Base-by-base conservation (phyloP, 805 yeast genomes). In the Kuraishia capsulata region DNA sequence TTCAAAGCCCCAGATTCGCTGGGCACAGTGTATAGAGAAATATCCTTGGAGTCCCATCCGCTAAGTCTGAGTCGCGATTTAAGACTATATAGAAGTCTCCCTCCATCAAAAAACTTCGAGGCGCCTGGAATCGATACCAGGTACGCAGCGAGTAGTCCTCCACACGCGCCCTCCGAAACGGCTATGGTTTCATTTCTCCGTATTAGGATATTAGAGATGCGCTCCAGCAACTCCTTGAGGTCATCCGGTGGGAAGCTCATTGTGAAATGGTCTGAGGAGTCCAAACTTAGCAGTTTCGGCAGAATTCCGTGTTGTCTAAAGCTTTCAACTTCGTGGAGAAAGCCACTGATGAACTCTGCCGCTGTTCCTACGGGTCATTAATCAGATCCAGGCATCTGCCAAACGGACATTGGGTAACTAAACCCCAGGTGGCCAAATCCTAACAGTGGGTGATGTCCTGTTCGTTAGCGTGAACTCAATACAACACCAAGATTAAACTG, bases 131-230 rank as follows among this genome's bases (percentile, higher is more conserved):
- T 76, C 1, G 90, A 73, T 4, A 87, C 87, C 17, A 86, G 55
- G 50, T 83, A 85, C 1, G 95, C 84, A 3, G 92, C 79, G 5
- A 86, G 61, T 13, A 86, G 66, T 0, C 96, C 96, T 6, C 96
- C 96, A 56, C 95, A 86, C 0, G 95, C 94, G 2, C 89, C 88
- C 50, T 86, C 96, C 4, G 89, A 78, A 1, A 83, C 81, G 0
- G 94, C 84, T 18, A 86, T 61, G 1, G 95, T 82, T 53, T 80
- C 78, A 11, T 67, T 57, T 20, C 77, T 64, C 16, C 56, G 52
- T 16, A 72, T 58, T 19, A 86, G 65, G 4, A 78, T 62, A 26
- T 54, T 58, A 0, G 92, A 78, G 32, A 86, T 83, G 51, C 66
- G 60, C 8, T 53, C 51, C 3, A 83, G 87, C 8, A 78, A 59